phyloP scores from a whole-genome alignment of 441 rosid species.

The Mallotus japonicus region DNA sequence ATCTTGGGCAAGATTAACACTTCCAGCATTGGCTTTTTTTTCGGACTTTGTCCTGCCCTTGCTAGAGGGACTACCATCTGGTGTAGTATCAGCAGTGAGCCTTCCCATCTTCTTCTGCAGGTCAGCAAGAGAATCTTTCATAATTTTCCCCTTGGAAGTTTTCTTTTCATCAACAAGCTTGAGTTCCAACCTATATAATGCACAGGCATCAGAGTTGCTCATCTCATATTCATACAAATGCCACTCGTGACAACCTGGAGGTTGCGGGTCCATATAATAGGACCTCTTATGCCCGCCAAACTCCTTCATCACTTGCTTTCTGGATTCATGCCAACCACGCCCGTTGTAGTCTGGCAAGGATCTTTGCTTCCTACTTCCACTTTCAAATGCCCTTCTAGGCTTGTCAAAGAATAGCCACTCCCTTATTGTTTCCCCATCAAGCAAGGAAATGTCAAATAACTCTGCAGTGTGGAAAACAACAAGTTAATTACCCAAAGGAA shows the following conservation, averaged over 20 bases:
- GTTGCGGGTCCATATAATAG: slow-evolving; percentile 96
- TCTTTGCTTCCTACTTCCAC: slow-evolving; percentile 94
- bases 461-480: slow-evolving; percentile 46
- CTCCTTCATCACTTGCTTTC: slow-evolving; percentile 88
- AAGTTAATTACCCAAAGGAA: slow-evolving; percentile 8
- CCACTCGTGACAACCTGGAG: slow-evolving; percentile 77
- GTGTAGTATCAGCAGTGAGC: slow-evolving; percentile 58
- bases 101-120: slow-evolving; percentile 93
- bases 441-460: slow-evolving; percentile 78
- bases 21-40: slow-evolving; percentile 25
- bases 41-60: slow-evolving; percentile 30
- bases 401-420: slow-evolving; percentile 97
- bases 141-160: slow-evolving; percentile 54
- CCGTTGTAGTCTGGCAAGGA: slow-evolving; percentile 94
- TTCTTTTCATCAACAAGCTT: slow-evolving; percentile 79
- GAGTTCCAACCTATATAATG: slow-evolving; percentile 78
- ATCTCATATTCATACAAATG: slow-evolving; percentile 90
- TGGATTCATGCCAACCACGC: slow-evolving; percentile 95
- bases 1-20: slow-evolving; percentile 19
- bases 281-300: slow-evolving; percentile 86
- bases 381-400: slow-evolving; percentile 90
- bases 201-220: slow-evolving; percentile 73
- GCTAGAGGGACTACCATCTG: slow-evolving; percentile 38
- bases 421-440: slow-evolving; percentile 80
- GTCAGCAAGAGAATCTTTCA: slow-evolving; percentile 76